Conservation (phyloP, 352 stramenopile species). For the Elongisporangium prolatum region DNA sequence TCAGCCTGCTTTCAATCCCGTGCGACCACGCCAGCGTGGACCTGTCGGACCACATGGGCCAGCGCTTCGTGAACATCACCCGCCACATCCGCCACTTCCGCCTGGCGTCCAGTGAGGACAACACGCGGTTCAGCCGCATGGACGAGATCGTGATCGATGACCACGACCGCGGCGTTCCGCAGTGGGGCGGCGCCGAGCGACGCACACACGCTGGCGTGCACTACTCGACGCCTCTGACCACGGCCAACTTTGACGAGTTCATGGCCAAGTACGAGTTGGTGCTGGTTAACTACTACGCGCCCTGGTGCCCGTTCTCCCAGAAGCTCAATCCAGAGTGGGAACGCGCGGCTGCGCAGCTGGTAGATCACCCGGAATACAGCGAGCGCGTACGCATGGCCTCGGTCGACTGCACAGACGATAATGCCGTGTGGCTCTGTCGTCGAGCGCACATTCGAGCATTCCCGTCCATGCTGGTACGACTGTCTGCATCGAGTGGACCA, state of each 20-base stretch:
- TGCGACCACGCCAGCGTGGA: conserved; percentile 72
- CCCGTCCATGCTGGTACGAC: conserved; percentile 67
- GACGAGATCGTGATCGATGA: conserved; percentile 74
- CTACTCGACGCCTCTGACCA: conserved; percentile 69
- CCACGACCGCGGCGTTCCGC: conserved; percentile 49
- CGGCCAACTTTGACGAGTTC: conserved; percentile 68
- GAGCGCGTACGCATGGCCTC: conserved; percentile 76
- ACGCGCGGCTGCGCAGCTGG: conserved; percentile 55
- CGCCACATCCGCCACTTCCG: conserved; percentile 78
- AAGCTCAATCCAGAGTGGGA: conserved; percentile 78
- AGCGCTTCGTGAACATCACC: conserved; percentile 70
- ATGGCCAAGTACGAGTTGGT: conserved; percentile 83
- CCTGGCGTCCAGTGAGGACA: conserved; percentile 27
- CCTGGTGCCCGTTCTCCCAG: conserved; percentile 77
- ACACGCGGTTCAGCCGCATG: conserved; percentile 30
- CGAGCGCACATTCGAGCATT: conserved; percentile 71
- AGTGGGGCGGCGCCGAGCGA: conserved; percentile 58
- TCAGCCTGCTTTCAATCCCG: conserved; percentile 69
- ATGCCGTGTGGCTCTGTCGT: conserved; percentile 57
- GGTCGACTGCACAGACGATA: conserved; percentile 73
- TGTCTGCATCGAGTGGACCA: no score
- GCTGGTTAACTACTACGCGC: conserved; percentile 82
- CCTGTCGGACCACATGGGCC: conserved; percentile 78
- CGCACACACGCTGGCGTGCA: conserved; percentile 46
- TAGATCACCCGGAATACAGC: conserved; percentile 74